These are phyloP conservation scores for Nepenthes mirabilis DNA, from an alignment of 148 eudicot genomes.

Conservation along the genomic window DNA sequence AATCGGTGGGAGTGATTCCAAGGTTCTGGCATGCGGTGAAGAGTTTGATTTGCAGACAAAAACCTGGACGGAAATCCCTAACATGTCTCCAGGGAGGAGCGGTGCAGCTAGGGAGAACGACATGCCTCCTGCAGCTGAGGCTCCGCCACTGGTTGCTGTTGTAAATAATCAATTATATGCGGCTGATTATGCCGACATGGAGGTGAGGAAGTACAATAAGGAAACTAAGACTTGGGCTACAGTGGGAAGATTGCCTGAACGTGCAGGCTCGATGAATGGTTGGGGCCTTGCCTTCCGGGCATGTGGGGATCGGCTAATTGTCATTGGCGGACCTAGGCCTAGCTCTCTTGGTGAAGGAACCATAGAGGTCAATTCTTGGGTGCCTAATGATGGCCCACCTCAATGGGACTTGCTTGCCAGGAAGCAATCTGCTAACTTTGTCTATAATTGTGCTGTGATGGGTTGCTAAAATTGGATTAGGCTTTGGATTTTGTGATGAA, in stretches of 20 bases:
- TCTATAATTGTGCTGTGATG: constrained; percentile 38
- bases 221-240: constrained; percentile 13
- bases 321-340: constrained; percentile 32
- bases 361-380: constrained; percentile 29
- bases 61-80: constrained; percentile 20
- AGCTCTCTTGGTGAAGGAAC: constrained; percentile 16
- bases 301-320: constrained; percentile 26
- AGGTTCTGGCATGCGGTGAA: constrained; percentile 20
- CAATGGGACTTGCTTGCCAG: constrained; percentile 21
- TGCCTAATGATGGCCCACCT: constrained; percentile 22
- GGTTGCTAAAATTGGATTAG: constrained; percentile 17
- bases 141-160: constrained; percentile 30
- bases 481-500: not conserved
- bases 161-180: constrained; percentile 28
- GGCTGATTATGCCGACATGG: constrained; percentile 20
- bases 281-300: constrained; percentile 37
- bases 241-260: constrained; percentile 21
- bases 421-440: constrained; percentile 23
- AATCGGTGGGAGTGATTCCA: constrained; percentile 11
- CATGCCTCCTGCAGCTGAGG: constrained; percentile 14
- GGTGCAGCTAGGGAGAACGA: constrained; percentile 9
- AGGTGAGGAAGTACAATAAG: constrained; percentile 24
- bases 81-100: constrained; percentile 20
- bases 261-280: constrained; percentile 27
- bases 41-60: constrained; percentile 18